Evolutionary conservation across 2,329 filamentous ascomycete genomes (phyloP).

Genomic region (Neofusicoccum umdonicola): DNA sequence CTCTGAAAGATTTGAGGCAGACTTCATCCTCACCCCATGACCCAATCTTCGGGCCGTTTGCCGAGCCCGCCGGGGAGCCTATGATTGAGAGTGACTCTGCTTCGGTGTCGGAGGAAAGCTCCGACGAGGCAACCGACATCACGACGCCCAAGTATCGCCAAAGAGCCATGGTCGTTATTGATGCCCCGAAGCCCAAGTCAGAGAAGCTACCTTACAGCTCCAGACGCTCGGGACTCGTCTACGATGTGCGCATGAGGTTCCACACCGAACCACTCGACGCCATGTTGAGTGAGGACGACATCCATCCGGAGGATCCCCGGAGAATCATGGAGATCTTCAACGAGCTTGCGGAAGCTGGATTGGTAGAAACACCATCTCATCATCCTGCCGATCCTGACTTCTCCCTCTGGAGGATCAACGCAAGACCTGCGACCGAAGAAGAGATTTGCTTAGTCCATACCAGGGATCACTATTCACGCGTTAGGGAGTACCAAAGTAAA

Average conservation of each 20-base stretch:
- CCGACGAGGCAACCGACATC: neutral
- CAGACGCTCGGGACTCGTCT: constrained; percentile 53
- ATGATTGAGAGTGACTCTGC: constrained; percentile 1
- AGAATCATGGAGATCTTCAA: constrained; percentile 92
- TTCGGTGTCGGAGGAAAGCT: neutral
- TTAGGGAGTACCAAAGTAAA: constrained; percentile 47
- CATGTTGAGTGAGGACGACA: constrained; percentile 56
- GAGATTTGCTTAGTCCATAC: constrained; percentile 83
- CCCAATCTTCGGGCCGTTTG: neutral
- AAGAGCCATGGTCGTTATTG: constrained; percentile 8
- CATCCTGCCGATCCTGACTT: constrained; percentile 50
- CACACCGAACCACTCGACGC: constrained; percentile 69
- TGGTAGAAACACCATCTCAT: constrained; percentile 64
- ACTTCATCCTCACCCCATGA: neutral
- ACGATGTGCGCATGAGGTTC: constrained; percentile 93
- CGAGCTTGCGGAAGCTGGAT: constrained; percentile 75
- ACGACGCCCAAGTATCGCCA: neutral
- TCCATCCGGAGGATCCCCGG: constrained; percentile 91
- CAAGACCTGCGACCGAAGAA: constrained; percentile 70
- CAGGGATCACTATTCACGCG: constrained; percentile 74
- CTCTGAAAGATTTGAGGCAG: constrained; percentile 6
- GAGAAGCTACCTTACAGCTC: constrained; percentile 35
- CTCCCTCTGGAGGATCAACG: constrained; percentile 67
- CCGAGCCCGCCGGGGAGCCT: neutral
- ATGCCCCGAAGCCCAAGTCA: constrained; percentile 5